phyloP scores from a whole-genome alignment of 495 filamentous ascomycete species.

The Neurospora discreta region DNA sequence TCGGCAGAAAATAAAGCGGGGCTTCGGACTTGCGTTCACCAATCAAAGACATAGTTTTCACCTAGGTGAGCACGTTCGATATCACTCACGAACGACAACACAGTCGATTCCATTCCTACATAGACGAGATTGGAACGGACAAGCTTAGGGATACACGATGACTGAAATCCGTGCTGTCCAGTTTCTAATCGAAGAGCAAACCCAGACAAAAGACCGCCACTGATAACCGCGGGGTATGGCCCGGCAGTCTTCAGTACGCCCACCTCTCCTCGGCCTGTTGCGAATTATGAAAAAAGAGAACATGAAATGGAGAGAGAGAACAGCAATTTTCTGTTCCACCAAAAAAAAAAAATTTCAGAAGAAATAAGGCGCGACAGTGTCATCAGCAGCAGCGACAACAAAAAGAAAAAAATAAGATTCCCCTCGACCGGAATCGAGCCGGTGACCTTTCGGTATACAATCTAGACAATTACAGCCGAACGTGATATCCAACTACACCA shows the following conservation, averaged over 20 bases:
- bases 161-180: background rate
- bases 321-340: background rate
- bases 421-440: background rate
- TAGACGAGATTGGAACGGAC: too few species aligned
- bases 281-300: background rate
- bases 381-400: background rate
- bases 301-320: background rate
- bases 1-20: conserved; percentile 3
- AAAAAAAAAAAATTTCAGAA: background rate
- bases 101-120: background rate
- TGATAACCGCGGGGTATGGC: background rate
- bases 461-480: background rate
- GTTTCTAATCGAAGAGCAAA: background rate
- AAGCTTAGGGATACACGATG: background rate
- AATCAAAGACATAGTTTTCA: background rate
- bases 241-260: background rate
- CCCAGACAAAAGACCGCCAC: background rate
- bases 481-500: background rate
- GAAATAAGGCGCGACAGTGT: background rate
- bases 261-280: background rate
- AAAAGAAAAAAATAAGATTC: background rate
- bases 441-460: too few species aligned
- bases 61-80: background rate
- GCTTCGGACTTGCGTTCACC: background rate
- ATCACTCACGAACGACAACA: background rate